Base-by-base conservation (phyloP, 2,329 filamentous ascomycete genomes). In the Grosmannia huntii region DNA sequence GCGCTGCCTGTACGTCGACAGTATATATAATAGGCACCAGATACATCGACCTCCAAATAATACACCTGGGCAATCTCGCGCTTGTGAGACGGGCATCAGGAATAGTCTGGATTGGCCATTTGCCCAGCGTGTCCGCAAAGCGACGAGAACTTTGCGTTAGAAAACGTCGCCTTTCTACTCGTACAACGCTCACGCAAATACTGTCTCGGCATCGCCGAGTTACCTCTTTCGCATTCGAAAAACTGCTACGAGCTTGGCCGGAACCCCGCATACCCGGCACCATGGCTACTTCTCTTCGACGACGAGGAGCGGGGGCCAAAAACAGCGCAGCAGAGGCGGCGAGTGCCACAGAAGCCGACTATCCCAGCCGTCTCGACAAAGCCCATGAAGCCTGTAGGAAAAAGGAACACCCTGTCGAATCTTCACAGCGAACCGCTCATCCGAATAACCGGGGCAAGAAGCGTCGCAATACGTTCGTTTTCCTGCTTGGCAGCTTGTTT, bases 401-500 rank as follows among this genome's bases (percentile, higher is more conserved):
- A 11, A 28, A 1, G 11, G 46, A 28, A 3, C 11, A 19, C 3
- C 5, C 19, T 19, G 14, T n/a, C 19, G 53, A 27, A 10, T 31
- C 16, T 19, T 5, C 48, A 50, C 23, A 50, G 19, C 33, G 21
- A 16, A 9, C 27, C 5, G 27, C 19, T 5, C 25, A 49, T n/a
- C 46, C 49, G 3, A 23, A 52, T 27, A 33, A 4, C 19, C 36
- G 48, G 12, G 60, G 62, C 4, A 81, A 81, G 62, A 95, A 92
- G 73, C 82, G 89, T 64, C 83, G 85, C 62, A 88, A 83, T 70
- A 85, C 85, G 2, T 83, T 95, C 67, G 87, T 96, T 31, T 97
- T 99, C 71, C 75, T 86, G 11, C 77, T 99, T 23, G 94, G 94
- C 36, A 89, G 90, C 48, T 67, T 99, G n/a, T 92, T 94, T 65